Evolutionary conservation across 2,329 filamentous ascomycete genomes (phyloP).

Genomic region (Talaromyces sp.): DNA sequence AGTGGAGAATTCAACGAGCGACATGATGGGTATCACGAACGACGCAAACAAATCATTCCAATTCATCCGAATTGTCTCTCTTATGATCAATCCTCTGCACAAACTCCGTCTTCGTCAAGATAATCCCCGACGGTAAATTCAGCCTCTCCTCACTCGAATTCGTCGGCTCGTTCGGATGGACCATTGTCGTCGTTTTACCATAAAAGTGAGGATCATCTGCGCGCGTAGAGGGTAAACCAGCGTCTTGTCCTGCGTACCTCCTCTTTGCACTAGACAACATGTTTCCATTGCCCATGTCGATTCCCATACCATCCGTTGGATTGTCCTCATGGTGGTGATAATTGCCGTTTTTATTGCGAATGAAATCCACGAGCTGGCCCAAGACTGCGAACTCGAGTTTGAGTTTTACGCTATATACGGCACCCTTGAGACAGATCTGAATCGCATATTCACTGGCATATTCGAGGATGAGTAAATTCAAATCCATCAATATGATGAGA

Average conservation of each 20-base stretch:
- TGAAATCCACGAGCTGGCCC: constrained; percentile 43
- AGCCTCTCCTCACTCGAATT: constrained; percentile 17
- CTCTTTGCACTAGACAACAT: neutral
- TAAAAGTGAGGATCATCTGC: constrained; percentile 18
- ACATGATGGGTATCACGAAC: neutral
- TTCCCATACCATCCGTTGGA: constrained; percentile 19
- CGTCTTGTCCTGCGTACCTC: constrained; percentile 15
- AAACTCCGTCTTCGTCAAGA: constrained; percentile 24
- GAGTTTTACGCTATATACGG: constrained; percentile 49
- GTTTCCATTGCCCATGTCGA: neutral
- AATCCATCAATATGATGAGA: constrained; percentile 46
- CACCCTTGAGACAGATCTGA: constrained; percentile 45
- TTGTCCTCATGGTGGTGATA: constrained; percentile 23
- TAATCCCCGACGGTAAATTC: constrained; percentile 22
- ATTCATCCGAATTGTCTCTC: constrained; percentile 14
- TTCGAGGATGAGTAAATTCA: constrained; percentile 43
- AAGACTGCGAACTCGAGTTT: constrained; percentile 53
- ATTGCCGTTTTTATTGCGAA: constrained; percentile 23
- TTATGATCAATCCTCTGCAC: constrained; percentile 20
- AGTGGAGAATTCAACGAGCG: neutral
- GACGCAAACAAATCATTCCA: constrained; percentile 1
- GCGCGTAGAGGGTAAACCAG: constrained; percentile 8
- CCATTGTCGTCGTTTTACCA: constrained; percentile 12
- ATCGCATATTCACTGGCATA: constrained; percentile 43
- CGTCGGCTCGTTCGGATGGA: constrained; percentile 2